These are phyloP conservation scores for Neofusicoccum sp. DNA, from an alignment of 2,329 filamentous ascomycete genomes.

Conservation along the genomic window DNA sequence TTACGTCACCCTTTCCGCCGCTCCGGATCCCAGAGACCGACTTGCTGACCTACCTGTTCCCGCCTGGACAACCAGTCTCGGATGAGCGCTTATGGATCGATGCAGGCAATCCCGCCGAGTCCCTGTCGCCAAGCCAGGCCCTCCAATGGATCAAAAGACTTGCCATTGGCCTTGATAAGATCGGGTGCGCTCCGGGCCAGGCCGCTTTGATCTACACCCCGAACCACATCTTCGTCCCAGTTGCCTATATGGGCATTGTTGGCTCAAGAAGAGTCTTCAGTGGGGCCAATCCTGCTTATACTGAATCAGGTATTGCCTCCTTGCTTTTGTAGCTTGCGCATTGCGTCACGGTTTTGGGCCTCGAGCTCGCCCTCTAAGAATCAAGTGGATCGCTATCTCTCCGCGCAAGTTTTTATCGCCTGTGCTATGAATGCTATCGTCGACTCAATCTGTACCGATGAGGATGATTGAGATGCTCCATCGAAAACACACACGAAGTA, in stretches of 20 bases:
- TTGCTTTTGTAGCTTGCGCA: not conserved
- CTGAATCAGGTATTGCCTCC: constrained; percentile 33
- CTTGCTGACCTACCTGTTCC: constrained; percentile 36
- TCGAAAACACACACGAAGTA: not conserved
- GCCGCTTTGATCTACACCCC: constrained; percentile 71
- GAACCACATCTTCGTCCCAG: constrained; percentile 73
- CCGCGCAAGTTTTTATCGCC: not conserved
- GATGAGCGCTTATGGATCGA: constrained; percentile 58
- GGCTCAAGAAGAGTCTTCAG: constrained; percentile 79
- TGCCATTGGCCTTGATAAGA: constrained; percentile 63
- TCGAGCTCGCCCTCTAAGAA: too few species aligned
- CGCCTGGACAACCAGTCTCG: constrained; percentile 21
- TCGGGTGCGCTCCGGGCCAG: constrained; percentile 66
- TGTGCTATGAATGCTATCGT: constrained; percentile 1
- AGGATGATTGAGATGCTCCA: not conserved
- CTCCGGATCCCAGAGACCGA: constrained; percentile 65
- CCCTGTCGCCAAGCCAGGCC: constrained; percentile 65
- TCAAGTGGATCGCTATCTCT: not conserved
- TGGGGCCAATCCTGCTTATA: constrained; percentile 69
- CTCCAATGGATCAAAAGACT: constrained; percentile 68
- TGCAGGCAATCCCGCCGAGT: constrained; percentile 61
- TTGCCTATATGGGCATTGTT: constrained; percentile 67
- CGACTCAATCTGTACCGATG: not conserved
- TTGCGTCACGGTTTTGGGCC: not conserved
- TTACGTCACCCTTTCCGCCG: constrained; percentile 62